Percentiles rank a stretch among this genome's conserved stretches.
Conservation (phyloP, 2,329 filamentous ascomycete species). For the Talaromyces sp. region DNA sequence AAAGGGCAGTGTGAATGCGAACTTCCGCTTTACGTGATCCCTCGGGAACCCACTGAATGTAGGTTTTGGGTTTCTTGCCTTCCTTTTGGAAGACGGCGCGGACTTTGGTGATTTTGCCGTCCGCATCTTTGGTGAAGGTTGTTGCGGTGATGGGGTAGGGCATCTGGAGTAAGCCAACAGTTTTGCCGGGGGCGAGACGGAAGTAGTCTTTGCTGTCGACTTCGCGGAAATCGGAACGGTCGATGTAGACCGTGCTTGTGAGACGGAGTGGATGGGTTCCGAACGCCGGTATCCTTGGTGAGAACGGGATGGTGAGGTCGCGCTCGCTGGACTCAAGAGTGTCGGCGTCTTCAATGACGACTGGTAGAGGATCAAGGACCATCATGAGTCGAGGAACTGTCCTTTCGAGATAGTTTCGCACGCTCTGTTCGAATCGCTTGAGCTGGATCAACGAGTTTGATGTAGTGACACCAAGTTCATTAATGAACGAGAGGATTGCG, state of each 20-base stretch:
- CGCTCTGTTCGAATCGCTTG: constrained; percentile 73
- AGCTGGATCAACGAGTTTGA: constrained; percentile 75
- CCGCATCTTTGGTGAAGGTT: constrained; percentile 63
- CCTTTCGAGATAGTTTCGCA: constrained; percentile 81
- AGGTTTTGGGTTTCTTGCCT: constrained; percentile 68
- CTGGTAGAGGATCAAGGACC: constrained; percentile 77
- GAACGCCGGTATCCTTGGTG: constrained; percentile 62
- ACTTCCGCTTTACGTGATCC: constrained; percentile 65
- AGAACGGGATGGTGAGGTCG: constrained; percentile 69
- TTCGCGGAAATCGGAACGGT: constrained; percentile 74
- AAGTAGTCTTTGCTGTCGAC: constrained; percentile 72
- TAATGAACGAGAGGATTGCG: constrained; percentile 84
- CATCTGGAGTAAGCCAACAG: constrained; percentile 69
- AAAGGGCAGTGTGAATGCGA: constrained; percentile 76
- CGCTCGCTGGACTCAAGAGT: constrained; percentile 64
- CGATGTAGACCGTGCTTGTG: constrained; percentile 80
- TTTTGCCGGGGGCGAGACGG: constrained; percentile 71
- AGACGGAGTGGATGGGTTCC: constrained; percentile 60
- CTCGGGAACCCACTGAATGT: constrained; percentile 81
- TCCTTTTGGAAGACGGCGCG: constrained; percentile 66
- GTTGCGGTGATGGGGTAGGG: constrained; percentile 67
- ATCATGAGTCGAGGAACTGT: constrained; percentile 88
- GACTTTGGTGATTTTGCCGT: constrained; percentile 66
- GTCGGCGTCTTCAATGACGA: constrained; percentile 68
- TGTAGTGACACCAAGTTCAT: constrained; percentile 88